Conservation (phyloP, 768 basidiomycete genomes). For the Mycena albidolilacea region DNA sequence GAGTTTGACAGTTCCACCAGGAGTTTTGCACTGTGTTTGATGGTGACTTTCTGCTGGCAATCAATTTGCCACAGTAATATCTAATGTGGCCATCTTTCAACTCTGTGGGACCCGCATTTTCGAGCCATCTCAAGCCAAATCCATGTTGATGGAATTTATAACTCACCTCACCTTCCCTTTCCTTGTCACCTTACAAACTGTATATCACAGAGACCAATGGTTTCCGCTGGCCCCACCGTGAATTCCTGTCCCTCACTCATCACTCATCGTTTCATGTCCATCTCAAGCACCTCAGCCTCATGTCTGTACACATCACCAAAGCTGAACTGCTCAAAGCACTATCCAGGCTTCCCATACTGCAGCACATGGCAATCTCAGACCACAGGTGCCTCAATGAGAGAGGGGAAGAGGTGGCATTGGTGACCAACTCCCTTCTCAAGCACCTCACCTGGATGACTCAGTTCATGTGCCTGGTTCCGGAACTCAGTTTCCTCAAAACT, state of each 20-base stretch:
- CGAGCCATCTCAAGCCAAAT: neutral
- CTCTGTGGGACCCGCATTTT: neutral
- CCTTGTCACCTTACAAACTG: neutral
- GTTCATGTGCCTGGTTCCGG: constrained; percentile 21
- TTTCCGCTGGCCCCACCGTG: constrained; percentile 16
- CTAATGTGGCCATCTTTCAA: neutral
- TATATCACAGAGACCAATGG: neutral
- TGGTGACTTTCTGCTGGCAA: neutral
- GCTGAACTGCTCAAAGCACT: constrained; percentile 18
- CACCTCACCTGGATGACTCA: constrained; percentile 18
- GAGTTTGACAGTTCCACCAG: too few species aligned
- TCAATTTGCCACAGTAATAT: neutral
- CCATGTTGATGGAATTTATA: neutral
- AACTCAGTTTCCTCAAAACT: neutral
- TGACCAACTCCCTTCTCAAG: constrained; percentile 15
- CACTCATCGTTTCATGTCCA: constrained; percentile 12
- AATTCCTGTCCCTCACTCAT: constrained; percentile 11
- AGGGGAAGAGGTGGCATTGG: neutral
- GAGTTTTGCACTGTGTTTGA: neutral
- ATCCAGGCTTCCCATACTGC: neutral
- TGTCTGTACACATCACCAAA: constrained; percentile 10
- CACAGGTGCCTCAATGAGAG: neutral
- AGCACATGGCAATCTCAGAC: constrained; percentile 5
- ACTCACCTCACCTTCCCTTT: neutral
- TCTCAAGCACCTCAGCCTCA: neutral